These are phyloP conservation scores for Ogataea angusta DNA, from an alignment of 805 yeast genomes.

Conservation along the genomic window DNA sequence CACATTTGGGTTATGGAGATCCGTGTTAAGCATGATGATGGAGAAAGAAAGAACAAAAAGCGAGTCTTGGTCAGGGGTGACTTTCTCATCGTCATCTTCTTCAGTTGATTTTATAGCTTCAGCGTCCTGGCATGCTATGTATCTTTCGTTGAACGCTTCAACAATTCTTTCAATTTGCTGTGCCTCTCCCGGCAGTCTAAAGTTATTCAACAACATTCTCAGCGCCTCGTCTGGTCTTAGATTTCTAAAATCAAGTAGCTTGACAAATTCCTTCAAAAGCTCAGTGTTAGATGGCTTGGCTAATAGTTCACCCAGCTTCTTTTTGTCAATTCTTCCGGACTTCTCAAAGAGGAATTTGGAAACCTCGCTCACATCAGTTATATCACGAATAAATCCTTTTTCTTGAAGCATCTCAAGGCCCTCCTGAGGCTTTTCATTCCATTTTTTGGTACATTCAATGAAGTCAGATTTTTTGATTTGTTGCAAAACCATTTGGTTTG, in stretches of 20 bases:
- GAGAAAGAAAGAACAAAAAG: conserved; percentile 90
- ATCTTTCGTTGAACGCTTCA: conserved; percentile 80
- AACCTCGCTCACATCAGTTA: conserved; percentile 53
- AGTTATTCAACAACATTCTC: conserved; percentile 73
- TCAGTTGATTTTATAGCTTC: conserved; percentile 11
- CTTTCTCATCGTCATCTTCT: conserved; percentile 35
- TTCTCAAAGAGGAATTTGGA: conserved; percentile 75
- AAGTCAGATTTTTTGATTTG: conserved; percentile 67
- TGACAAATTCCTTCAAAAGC: conserved; percentile 62
- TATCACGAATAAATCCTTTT: conserved; percentile 55
- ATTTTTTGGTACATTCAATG: conserved; percentile 66
- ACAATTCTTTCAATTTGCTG: conserved; percentile 93
- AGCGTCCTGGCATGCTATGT: conserved; percentile 51
- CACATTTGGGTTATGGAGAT: conserved; percentile 87
- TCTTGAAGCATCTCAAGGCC: conserved; percentile 69
- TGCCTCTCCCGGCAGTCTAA: conserved; percentile 95
- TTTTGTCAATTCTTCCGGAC: conserved; percentile 82
- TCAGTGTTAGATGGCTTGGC: conserved; percentile 69
- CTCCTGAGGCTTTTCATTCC: conserved; percentile 74
- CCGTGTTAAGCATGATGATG: conserved; percentile 91
- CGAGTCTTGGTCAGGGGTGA: conserved; percentile 77
- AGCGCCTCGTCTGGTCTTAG: conserved; percentile 92
- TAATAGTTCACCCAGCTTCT: conserved; percentile 78
- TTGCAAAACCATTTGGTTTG: conserved; percentile 38
- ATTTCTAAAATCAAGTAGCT: conserved; percentile 68